phyloP scores from a whole-genome alignment of 2,329 filamentous ascomycete genomes.

The Ophiostoma montium region DNA sequence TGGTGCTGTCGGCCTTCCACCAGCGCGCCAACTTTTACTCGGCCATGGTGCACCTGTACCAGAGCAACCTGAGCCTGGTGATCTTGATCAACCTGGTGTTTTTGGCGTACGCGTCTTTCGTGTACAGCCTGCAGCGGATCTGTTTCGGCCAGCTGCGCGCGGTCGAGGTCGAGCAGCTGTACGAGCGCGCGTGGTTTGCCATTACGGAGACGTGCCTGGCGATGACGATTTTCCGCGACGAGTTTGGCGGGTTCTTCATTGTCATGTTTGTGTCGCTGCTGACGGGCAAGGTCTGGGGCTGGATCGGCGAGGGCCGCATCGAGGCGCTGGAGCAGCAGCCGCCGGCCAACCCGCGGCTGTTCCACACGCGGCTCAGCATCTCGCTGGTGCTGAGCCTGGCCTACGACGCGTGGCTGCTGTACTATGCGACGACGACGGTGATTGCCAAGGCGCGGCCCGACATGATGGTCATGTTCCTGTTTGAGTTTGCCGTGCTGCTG shows the following conservation, averaged over 20 bases:
- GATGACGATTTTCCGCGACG: constrained; percentile 96
- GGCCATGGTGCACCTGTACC: constrained; percentile 88
- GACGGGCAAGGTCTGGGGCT: constrained; percentile 94
- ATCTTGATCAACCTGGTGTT: constrained; percentile 86
- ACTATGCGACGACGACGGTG: constrained; percentile 69
- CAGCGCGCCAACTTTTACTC: constrained; percentile 98
- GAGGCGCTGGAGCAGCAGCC: constrained; percentile 93
- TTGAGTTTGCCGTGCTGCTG: constrained; percentile 82
- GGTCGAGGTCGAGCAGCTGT: constrained; percentile 92
- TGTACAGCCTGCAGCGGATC: constrained; percentile 77
- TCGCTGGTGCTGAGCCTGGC: constrained; percentile 66
- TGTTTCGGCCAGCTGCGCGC: constrained; percentile 83
- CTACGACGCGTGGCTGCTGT: constrained; percentile 69
- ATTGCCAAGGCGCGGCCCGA: constrained; percentile 80
- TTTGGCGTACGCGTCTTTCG: constrained; percentile 62
- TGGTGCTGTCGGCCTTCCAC: constrained; percentile 81
- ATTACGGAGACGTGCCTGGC: constrained; percentile 93
- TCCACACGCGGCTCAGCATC: constrained; percentile 67
- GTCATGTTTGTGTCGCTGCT: constrained; percentile 91
- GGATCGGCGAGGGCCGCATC: constrained; percentile 91
- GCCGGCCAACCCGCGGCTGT: constrained; percentile 72
- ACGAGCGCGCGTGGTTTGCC: constrained; percentile 96
- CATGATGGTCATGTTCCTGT: constrained; percentile 99
- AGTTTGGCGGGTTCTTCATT: constrained; percentile 86
- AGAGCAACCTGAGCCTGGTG: constrained; percentile 91